These are phyloP conservation scores for Venturia effusa DNA, from an alignment of 2,329 filamentous ascomycete species.

Conservation along the genomic window DNA sequence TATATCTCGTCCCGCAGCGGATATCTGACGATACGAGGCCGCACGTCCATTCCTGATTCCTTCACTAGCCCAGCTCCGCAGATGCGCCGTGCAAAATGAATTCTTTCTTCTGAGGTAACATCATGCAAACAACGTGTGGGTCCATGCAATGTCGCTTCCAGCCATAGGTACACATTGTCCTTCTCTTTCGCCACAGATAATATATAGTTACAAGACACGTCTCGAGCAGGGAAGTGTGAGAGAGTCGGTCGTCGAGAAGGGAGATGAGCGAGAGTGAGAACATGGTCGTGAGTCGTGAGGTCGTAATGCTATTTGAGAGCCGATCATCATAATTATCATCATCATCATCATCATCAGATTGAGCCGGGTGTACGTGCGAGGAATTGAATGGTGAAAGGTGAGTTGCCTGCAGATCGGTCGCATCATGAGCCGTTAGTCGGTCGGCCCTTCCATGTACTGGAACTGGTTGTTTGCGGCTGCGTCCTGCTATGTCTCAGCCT, in stretches of 20 bases:
- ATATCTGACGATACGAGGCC: not conserved
- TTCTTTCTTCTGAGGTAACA: not conserved
- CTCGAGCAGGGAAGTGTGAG: not conserved
- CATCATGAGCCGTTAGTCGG: not conserved
- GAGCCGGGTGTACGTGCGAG: not conserved
- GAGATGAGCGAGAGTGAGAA: not conserved
- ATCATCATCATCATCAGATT: not conserved
- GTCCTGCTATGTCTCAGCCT: slow-evolving; percentile 29
- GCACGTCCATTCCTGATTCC: not conserved
- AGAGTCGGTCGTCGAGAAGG: not conserved
- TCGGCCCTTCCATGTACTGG: not conserved
- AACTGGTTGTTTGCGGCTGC: not conserved
- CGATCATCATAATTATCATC: not conserved
- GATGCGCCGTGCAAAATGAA: not conserved
- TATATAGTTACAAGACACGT: not conserved
- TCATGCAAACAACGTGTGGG: not conserved
- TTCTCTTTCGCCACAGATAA: not conserved
- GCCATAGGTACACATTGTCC: not conserved
- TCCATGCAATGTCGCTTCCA: not conserved
- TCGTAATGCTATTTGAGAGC: not conserved
- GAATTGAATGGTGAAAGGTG: not conserved
- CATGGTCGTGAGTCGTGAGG: not conserved
- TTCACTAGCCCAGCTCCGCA: not conserved
- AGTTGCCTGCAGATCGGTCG: not conserved
- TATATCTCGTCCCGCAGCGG: not conserved